phyloP scores from a whole-genome alignment of 1,284 basidiomycete species.

The Microbotryum violaceum region DNA sequence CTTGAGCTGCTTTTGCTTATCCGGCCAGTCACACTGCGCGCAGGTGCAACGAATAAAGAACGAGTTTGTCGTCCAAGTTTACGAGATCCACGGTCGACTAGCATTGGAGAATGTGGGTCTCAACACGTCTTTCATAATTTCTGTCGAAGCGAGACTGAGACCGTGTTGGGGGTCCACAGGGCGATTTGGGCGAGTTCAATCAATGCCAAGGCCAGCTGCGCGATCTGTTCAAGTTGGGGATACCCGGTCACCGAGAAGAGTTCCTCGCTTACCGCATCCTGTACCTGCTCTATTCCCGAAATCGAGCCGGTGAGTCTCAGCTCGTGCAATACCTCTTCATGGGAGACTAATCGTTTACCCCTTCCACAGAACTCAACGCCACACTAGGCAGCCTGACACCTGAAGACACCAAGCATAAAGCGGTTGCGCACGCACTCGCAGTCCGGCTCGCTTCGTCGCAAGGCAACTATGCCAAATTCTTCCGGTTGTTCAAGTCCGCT shows the following conservation, averaged over 20 bases:
- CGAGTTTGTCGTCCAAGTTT: conserved; percentile 93
- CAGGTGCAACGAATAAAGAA: conserved; percentile 99
- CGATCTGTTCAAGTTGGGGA: conserved; percentile 82
- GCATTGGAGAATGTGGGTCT: conserved; percentile 76
- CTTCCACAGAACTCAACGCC: conserved; percentile 72
- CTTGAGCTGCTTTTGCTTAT: not conserved
- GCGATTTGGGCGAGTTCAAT: conserved; percentile 97
- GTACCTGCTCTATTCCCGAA: conserved; percentile 87
- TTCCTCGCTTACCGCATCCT: conserved; percentile 97
- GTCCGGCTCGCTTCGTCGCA: conserved; percentile 82
- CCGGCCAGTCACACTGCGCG: conserved; percentile 1
- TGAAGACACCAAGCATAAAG: conserved; percentile 68
- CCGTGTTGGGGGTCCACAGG: conserved; percentile 47
- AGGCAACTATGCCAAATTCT: conserved; percentile 90
- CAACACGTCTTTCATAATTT: too few species aligned
- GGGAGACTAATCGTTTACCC: conserved; percentile 13
- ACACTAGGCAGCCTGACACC: conserved; percentile 91
- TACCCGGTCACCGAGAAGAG: conserved; percentile 84
- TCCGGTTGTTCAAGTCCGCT: conserved; percentile 71
- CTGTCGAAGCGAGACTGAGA: not conserved
- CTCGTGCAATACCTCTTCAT: conserved; percentile 8
- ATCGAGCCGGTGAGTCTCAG: conserved; percentile 68
- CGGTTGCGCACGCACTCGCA: conserved; percentile 78
- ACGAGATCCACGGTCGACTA: conserved; percentile 97
- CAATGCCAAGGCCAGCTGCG: conserved; percentile 91